Evolutionary conservation across 148 eudicot species (phyloP).

Genomic region (Arbutus unedo): DNA sequence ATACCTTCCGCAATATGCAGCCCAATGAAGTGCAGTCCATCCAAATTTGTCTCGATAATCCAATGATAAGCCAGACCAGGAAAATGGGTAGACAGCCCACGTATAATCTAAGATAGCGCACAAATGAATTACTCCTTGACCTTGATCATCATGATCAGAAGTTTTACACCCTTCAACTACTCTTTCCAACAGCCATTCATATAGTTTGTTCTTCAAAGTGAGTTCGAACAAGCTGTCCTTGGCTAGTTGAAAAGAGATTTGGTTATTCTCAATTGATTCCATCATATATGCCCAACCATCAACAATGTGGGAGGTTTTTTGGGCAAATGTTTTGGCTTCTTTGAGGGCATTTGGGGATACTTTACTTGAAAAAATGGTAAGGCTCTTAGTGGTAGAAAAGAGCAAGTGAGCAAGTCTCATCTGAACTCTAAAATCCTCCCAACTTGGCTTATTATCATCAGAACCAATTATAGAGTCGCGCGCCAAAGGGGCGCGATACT

Average conservation of each 20-base stretch:
- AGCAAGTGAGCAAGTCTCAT: conserved; percentile 81
- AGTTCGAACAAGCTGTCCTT: conserved; percentile 74
- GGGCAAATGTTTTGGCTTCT: conserved; percentile 62
- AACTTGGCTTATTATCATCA: conserved; percentile 38
- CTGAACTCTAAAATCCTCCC: conserved; percentile 65
- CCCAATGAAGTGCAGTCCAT: conserved; percentile 99
- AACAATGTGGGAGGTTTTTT: conserved; percentile 46
- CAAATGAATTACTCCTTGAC: conserved; percentile 93
- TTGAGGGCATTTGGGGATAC: conserved; percentile 46
- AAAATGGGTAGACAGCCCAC: conserved; percentile 80
- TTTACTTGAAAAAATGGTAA: conserved; percentile 51
- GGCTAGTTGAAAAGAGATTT: conserved; percentile 56
- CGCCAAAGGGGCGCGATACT: conserved; percentile 49
- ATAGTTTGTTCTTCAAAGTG: conserved; percentile 63
- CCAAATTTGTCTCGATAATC: conserved; percentile 92
- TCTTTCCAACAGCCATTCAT: conserved; percentile 88
- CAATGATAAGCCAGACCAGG: conserved; percentile 71
- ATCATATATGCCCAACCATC: conserved; percentile 59
- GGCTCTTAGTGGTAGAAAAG: conserved; percentile 72
- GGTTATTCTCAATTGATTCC: conserved; percentile 40
- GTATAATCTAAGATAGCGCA: conserved; percentile 90
- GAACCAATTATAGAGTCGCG: conserved; percentile 16
- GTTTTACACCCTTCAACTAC: conserved; percentile 51
- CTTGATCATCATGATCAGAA: conserved; percentile 69
- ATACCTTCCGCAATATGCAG: conserved; percentile 93